These are phyloP conservation scores for Aspergillus affinis DNA, from an alignment of 495 filamentous ascomycete genomes.

Conservation along the genomic window DNA sequence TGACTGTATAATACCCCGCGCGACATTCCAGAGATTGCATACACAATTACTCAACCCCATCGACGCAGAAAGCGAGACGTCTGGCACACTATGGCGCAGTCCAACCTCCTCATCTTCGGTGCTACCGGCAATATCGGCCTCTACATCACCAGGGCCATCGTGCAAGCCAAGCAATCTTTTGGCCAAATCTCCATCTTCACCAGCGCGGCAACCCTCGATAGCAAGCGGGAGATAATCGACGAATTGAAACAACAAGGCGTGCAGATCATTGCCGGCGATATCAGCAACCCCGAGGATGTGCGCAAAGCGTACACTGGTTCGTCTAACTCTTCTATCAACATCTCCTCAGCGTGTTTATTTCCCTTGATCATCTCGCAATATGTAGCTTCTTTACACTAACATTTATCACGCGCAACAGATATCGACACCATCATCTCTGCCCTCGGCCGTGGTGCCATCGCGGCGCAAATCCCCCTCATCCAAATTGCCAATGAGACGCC, in stretches of 20 bases:
- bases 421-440: constrained; percentile 68
- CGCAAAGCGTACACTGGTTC: constrained; percentile 51
- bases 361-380: no score
- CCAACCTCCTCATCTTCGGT: constrained; percentile 65
- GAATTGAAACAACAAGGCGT: constrained; percentile 50
- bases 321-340: neutral
- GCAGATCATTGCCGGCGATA: constrained; percentile 59
- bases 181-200: constrained; percentile 63
- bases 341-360: no score
- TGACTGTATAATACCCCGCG: neutral
- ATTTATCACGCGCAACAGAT: constrained; percentile 19
- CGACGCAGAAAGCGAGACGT: no score
- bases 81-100: constrained; percentile 4
- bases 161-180: constrained; percentile 53
- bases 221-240: constrained; percentile 35
- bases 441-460: constrained; percentile 58
- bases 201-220: constrained; percentile 48
- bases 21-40: no score
- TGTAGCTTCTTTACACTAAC: no score
- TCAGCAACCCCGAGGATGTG: constrained; percentile 53
- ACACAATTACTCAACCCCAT: no score
- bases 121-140: constrained; percentile 68
- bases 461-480: constrained; percentile 58
- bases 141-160: constrained; percentile 60
- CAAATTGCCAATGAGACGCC: constrained; percentile 54